Evolutionary conservation across 805 yeast genomes (phyloP), one percentile per base, ranked within the genome.

Genomic region (Teunomyces barrocoloradensis): DNA sequence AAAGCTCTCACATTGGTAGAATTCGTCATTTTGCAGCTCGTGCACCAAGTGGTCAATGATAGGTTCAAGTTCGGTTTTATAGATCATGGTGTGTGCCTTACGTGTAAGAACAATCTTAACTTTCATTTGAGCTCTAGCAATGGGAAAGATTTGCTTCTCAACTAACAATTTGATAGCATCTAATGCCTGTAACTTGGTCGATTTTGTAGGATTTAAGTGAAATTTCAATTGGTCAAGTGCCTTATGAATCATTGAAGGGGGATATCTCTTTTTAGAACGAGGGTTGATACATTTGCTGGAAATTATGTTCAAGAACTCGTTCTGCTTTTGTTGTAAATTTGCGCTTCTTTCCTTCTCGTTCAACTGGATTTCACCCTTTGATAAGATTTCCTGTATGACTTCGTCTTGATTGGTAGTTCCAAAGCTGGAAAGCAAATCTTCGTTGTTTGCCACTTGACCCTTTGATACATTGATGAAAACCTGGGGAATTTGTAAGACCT

Each of bases 211-310:
- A 15, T 81, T 81, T 54, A 88, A 78, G 62, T 89, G 90, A 65
- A 87, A 89, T 53, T 89, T 91, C 44, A 90, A 65, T 56, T 86
- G 88, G 36, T 77, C 75, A 46, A 94, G 71, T 0, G 91, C 88
- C 68, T 94, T 94, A 53, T 88, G 94, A 49, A 94, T 87, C 85
- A 94, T 91, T 0, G 96, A 81, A 9, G 96, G 94, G 0, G 99
- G 96, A 59, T 94, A 94, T 59, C 97, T 83, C 61, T 91, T 89
- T 61, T 86, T 86, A 2, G 92, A 83, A 46, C 78, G 80, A 4
- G 99, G 98, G 55, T 94, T 94, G 42, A 94, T 85, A 62, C 97
- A 91, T 64, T 89, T 90, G 3, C 96, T 84, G 13, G 95, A 86
- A 27, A 94, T 83, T 38, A 89, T 82, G 43, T 84, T 89, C 29